These are phyloP conservation scores for Ramularia collo-cygni DNA, from an alignment of 2,329 filamentous ascomycete species.

Conservation along the genomic window DNA sequence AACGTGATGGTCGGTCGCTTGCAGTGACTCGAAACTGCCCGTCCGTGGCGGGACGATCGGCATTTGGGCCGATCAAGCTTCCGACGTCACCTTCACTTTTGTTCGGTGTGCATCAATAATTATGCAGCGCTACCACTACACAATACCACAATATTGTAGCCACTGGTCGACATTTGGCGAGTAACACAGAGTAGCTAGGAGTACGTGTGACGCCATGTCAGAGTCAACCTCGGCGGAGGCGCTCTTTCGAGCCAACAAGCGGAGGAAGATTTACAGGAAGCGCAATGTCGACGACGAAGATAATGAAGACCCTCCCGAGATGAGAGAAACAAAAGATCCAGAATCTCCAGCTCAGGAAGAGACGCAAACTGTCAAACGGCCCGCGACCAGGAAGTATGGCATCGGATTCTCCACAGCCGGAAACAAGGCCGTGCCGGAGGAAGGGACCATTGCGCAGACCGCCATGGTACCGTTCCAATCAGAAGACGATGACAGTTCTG, in stretches of 20 bases:
- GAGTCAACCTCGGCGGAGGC: constrained; percentile 14
- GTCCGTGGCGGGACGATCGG: too few species aligned
- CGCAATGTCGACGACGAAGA: constrained; percentile 29
- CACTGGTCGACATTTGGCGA: too few species aligned
- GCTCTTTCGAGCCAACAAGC: constrained; percentile 44
- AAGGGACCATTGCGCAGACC: constrained; percentile 2
- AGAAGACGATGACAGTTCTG: constrained; percentile 5
- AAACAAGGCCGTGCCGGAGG: background rate
- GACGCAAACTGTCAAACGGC: constrained; percentile 9
- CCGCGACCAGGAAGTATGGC: constrained; percentile 22
- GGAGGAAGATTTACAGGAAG: constrained; percentile 45
- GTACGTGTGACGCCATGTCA: too few species aligned
- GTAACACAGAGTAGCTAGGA: too few species aligned
- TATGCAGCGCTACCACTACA: too few species aligned
- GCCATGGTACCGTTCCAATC: constrained; percentile 10
- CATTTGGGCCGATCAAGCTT: too few species aligned
- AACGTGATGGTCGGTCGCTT: too few species aligned
- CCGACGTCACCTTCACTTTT: too few species aligned
- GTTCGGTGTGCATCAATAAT: too few species aligned
- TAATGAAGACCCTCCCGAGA: constrained; percentile 4
- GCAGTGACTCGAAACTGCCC: too few species aligned
- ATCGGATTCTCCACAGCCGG: constrained; percentile 22
- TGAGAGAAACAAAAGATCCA: background rate
- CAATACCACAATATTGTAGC: too few species aligned
- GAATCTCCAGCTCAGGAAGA: background rate